Evolutionary conservation across 805 yeast genomes (phyloP).

Genomic region (Isabelozyma rhagii): DNA sequence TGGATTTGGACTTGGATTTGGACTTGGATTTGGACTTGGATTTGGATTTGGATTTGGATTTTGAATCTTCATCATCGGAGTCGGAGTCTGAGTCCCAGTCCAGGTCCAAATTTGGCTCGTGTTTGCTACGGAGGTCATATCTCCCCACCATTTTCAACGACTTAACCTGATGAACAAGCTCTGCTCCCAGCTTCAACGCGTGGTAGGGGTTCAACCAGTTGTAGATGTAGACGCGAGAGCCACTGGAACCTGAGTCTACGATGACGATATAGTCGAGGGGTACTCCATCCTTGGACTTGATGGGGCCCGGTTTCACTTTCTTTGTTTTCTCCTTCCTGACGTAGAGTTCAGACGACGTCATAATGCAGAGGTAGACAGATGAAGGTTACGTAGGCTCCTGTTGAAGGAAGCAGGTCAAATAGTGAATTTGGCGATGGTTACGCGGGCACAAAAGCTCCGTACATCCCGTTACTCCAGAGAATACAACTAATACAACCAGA

Average conservation of each 20-base stretch:
- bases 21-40: neutral
- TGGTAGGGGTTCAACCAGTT: constrained; percentile 46
- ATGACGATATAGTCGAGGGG: constrained; percentile 61
- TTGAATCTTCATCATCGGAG: neutral
- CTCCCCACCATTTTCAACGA: constrained; percentile 9
- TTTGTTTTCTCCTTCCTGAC: neutral
- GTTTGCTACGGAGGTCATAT: constrained; percentile 4
- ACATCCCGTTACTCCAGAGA: too few relatives aligned
- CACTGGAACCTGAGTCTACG: constrained; percentile 66
- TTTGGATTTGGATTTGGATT: constrained; percentile 4
- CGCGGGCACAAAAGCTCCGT: too few relatives aligned
- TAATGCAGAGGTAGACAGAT: neutral
- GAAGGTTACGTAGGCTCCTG: too few relatives aligned
- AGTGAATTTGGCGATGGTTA: too few relatives aligned
- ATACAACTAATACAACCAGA: too few relatives aligned
- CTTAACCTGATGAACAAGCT: constrained; percentile 1
- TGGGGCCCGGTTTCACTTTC: constrained; percentile 23
- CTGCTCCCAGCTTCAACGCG: constrained; percentile 19
- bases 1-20: neutral
- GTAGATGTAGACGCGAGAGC: constrained; percentile 60
- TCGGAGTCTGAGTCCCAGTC: constrained; percentile 2
- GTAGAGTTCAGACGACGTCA: neutral
- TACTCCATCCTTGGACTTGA: constrained; percentile 37
- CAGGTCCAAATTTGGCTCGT: constrained; percentile 3
- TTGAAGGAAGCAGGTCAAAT: too few relatives aligned